Conservation (phyloP, 495 filamentous ascomycete genomes). For the Podospora tetraspora region DNA sequence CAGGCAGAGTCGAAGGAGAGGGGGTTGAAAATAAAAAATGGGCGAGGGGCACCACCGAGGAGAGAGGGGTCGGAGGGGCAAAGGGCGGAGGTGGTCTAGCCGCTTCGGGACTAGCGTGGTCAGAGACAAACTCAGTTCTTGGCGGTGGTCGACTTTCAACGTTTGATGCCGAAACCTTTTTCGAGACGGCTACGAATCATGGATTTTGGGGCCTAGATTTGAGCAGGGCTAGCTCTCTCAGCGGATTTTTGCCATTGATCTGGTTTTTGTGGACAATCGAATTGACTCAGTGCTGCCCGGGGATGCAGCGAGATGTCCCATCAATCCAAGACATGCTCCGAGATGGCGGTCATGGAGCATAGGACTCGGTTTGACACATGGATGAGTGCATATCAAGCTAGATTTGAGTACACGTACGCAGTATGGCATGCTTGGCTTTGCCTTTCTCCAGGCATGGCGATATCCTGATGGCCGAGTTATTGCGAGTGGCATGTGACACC, state of each 20-base stretch:
- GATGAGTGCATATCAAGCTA: not conserved
- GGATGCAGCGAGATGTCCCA: not conserved
- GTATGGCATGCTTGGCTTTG: not conserved
- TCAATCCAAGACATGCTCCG: not conserved
- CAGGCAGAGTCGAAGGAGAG: slow-evolving; percentile 6
- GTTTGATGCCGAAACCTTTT: not conserved
- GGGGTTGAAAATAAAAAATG: slow-evolving; percentile 18
- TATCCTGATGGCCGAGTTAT: not conserved
- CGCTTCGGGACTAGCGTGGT: not conserved
- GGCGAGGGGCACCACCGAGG: not conserved
- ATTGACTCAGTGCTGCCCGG: not conserved
- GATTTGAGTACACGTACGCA: too few species aligned
- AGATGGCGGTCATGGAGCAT: not conserved
- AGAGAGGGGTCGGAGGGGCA: slow-evolving; percentile 27
- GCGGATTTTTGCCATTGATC: not conserved
- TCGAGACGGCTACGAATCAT: not conserved
- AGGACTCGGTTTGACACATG: not conserved
- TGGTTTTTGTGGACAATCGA: not conserved
- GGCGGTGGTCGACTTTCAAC: not conserved
- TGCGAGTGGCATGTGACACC: not conserved
- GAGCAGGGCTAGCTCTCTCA: not conserved
- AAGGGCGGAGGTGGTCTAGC: slow-evolving; percentile 3
- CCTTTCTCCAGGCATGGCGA: not conserved
- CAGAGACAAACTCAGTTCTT: slow-evolving; percentile 4
- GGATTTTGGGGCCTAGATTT: not conserved